Evolutionary conservation across 352 stramenopile genomes (phyloP), one percentile per base, ranked within the genome.

Genomic region (Phytophthora fragariaefolia): DNA sequence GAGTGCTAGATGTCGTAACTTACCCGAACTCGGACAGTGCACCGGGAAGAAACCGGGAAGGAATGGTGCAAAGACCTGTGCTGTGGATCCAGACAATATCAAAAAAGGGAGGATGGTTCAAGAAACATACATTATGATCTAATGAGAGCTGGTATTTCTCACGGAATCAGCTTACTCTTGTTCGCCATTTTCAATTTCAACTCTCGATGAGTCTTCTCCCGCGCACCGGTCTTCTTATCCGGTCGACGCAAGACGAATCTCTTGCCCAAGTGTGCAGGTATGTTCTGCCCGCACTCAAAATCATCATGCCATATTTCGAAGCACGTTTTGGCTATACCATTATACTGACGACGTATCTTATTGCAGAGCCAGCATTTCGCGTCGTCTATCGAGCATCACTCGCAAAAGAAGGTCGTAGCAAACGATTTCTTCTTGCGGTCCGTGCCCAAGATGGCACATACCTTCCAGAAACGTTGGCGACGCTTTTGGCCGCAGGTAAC

Each of bases 361-460:
- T 56, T 51, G 32, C 60, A 71, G 1, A 65, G 20, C 38, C 57
- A 73, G 27, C 43, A 64, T n/a, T 68, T 68, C 7, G 45, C 58
- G 65, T 57, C 13, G 23, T 68, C 58, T 15, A 59, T 1, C 6
- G 40, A 69, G 32, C 66, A 70, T 15, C 54, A 50, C 17, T 64
- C 58, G 13, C 50, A 57, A 20, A 57, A 46, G 50, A 23, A 57
- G 0, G 28, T 46, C n/a, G 50, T 57, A 12, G 50, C 50, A 15
- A 46, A 57, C 4, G 30, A 57, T 15, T 57, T 57, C 50, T 57
- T 57, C 10, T 46, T 32, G 2, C 13, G n/a, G n/a, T n/a, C n/a
- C 7, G 20, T 57, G 13, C 50, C 30, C 30, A 57, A 27, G 30
- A 57, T 18, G 7, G 50, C 20, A 12, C 28, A 45, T 1, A 47